A percentile compares a stretch with the other conserved stretches of the same genome.
These are phyloP conservation scores for Mycena crocata DNA, from an alignment of 768 basidiomycete genomes.

Conservation along the genomic window DNA sequence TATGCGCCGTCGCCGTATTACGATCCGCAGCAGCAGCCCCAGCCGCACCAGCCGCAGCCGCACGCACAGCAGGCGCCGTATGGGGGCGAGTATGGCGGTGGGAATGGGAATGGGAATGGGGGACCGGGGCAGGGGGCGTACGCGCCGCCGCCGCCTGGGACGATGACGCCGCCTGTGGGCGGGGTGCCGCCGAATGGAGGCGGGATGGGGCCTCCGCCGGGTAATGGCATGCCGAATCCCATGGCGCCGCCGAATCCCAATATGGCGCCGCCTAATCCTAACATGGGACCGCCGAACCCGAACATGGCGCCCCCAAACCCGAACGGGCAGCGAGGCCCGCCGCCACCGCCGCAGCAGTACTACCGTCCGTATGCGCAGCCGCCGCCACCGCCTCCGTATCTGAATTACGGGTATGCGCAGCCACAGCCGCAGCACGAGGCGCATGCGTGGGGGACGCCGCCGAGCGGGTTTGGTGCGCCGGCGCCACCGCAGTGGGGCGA, in stretches of 20 bases:
- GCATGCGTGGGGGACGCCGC: slow-evolving; percentile 40
- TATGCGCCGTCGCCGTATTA: slow-evolving; percentile 20
- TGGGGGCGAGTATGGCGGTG: not conserved
- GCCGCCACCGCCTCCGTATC: slow-evolving; percentile 37
- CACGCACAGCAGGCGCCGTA: not conserved
- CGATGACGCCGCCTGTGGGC: too few species aligned
- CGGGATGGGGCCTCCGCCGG: not conserved
- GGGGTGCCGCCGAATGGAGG: not conserved
- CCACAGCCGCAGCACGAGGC: slow-evolving; percentile 37
- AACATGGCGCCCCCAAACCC: slow-evolving; percentile 3
- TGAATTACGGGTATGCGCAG: slow-evolving; percentile 30
- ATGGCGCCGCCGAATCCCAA: not conserved
- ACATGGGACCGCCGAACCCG: slow-evolving; percentile 5
- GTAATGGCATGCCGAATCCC: not conserved
- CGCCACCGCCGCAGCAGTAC: slow-evolving; percentile 36
- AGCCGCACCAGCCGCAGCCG: slow-evolving; percentile 9
- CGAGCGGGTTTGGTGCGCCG: slow-evolving; percentile 35
- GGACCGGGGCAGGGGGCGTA: not conserved
- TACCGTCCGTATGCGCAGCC: slow-evolving; percentile 41
- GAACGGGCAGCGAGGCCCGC: slow-evolving; percentile 32
- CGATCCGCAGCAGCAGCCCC: slow-evolving; percentile 14
- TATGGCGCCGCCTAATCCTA: not conserved
- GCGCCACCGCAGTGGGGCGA: slow-evolving; percentile 31
- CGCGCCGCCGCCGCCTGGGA: too few species aligned
- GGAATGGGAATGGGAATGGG: not conserved